Evolutionary conservation across 345 rosid genomes (phyloP).

Genomic region (Syzygium aqueum): DNA sequence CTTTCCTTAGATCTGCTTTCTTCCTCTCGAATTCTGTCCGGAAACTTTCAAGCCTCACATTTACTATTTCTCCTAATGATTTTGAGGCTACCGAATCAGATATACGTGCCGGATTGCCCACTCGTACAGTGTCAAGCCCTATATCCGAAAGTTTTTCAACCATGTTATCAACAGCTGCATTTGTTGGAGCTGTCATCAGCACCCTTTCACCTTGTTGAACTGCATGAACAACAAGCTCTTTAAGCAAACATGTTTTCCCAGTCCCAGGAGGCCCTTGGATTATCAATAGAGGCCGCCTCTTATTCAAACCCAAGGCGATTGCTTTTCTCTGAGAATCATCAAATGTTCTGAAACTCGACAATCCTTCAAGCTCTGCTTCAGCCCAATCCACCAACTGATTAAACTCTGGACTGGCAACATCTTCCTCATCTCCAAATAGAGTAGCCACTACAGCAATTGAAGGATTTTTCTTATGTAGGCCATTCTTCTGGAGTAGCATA

Average conservation of each 20-base stretch:
- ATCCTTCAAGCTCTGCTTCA: constrained; percentile 52
- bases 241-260: constrained; percentile 89
- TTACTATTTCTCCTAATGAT: constrained; percentile 81
- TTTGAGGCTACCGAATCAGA: constrained; percentile 79
- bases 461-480: constrained; percentile 76
- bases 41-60: constrained; percentile 56
- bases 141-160: constrained; percentile 75
- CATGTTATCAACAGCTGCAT: constrained; percentile 96
- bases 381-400: constrained; percentile 47
- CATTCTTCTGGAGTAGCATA: constrained; percentile 90
- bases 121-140: constrained; percentile 72
- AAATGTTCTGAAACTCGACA: constrained; percentile 21
- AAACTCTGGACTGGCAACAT: constrained; percentile 56
- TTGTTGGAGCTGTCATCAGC: constrained; percentile 90
- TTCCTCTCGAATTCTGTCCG: constrained; percentile 68
- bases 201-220: constrained; percentile 92
- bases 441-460: constrained; percentile 74
- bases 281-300: constrained; percentile 63
- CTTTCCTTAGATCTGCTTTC: constrained; percentile 81
- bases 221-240: constrained; percentile 59
- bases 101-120: constrained; percentile 94
- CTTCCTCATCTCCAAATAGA: constrained; percentile 81
- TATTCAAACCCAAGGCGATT: constrained; percentile 69
- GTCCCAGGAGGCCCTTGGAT: constrained; percentile 98
- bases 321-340: constrained; percentile 72